These are phyloP conservation scores for Stagonosporopsis tanaceti DNA, from an alignment of 2,329 filamentous ascomycete genomes.

Conservation along the genomic window DNA sequence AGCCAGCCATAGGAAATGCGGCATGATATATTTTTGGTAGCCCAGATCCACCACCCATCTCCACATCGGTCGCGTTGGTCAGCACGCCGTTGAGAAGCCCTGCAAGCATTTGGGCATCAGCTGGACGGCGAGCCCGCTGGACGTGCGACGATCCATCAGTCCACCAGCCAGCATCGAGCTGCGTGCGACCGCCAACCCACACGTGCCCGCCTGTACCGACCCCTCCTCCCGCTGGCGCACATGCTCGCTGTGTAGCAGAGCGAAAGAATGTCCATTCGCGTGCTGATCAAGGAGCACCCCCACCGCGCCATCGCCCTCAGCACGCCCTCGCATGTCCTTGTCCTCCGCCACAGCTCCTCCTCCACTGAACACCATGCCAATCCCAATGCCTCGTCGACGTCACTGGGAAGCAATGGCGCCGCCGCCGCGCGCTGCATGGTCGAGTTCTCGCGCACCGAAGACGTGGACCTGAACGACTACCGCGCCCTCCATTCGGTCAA, in stretches of 20 bases:
- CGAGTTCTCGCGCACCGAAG: constrained; percentile 75
- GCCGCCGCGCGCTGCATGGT: constrained; percentile 76
- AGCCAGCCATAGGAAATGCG: constrained; percentile 6
- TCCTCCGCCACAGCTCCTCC: constrained; percentile 79
- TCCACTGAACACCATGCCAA: constrained; percentile 59
- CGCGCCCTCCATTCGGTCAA: constrained; percentile 75
- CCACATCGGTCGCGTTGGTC: constrained; percentile 19
- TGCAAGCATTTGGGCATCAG: constrained; percentile 29
- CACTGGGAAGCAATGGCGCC: constrained; percentile 51
- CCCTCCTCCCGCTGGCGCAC: constrained; percentile 11
- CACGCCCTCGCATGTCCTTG: constrained; percentile 78
- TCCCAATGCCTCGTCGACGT: constrained; percentile 64
- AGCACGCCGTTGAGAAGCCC: constrained; percentile 25
- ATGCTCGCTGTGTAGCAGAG: constrained; percentile 19
- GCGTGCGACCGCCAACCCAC: constrained; percentile 29
- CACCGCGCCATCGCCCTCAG: constrained; percentile 87
- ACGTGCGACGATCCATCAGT: constrained; percentile 25
- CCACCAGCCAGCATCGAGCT: constrained; percentile 26
- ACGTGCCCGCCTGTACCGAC: constrained; percentile 35
- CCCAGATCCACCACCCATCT: constrained; percentile 15
- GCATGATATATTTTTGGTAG: constrained; percentile 12
- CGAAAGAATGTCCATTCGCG: constrained; percentile 64
- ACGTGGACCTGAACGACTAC: constrained; percentile 77
- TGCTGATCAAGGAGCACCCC: constrained; percentile 86
- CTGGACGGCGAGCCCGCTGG: constrained; percentile 21